Evolutionary conservation across 2,329 filamentous ascomycete genomes (phyloP).

Genomic region (Xylaria sp.): DNA sequence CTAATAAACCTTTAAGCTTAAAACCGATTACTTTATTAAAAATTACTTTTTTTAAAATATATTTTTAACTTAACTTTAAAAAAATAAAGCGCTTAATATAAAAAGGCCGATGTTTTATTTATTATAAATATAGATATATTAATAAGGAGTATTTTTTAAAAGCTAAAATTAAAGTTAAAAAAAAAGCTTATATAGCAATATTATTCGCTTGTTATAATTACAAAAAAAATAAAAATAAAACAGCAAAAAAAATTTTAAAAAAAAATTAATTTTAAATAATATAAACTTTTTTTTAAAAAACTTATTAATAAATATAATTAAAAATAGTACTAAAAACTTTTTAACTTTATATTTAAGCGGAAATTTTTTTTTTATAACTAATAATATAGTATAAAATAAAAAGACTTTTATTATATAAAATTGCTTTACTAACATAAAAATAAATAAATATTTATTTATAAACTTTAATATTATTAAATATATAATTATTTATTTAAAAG

Average conservation of each 20-base stretch:
- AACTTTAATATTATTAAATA: not conserved
- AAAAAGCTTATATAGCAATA: not conserved
- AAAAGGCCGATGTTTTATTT: not conserved
- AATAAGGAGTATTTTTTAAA: too few species aligned
- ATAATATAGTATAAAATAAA: not conserved
- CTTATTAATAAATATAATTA: not conserved
- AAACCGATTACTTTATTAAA: too few species aligned
- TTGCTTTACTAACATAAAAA: not conserved
- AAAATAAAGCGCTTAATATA: not conserved
- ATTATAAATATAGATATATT: not conserved
- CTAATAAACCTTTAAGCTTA: not conserved
- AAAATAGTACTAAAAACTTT: not conserved
- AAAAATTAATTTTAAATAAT: not conserved
- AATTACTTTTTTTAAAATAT: not conserved
- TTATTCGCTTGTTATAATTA: not conserved
- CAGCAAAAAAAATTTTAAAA: not conserved
- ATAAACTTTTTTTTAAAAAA: not conserved
- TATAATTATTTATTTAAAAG: not conserved
- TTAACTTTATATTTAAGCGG: not conserved
- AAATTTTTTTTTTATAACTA: not conserved
- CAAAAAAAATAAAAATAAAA: not conserved
- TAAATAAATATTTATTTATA: not conserved
- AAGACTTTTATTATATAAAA: not conserved
- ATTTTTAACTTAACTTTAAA: not conserved
- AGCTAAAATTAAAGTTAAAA: not conserved